These are phyloP conservation scores for Drosera capensis DNA, from an alignment of 148 eudicot genomes.

Conservation along the genomic window DNA sequence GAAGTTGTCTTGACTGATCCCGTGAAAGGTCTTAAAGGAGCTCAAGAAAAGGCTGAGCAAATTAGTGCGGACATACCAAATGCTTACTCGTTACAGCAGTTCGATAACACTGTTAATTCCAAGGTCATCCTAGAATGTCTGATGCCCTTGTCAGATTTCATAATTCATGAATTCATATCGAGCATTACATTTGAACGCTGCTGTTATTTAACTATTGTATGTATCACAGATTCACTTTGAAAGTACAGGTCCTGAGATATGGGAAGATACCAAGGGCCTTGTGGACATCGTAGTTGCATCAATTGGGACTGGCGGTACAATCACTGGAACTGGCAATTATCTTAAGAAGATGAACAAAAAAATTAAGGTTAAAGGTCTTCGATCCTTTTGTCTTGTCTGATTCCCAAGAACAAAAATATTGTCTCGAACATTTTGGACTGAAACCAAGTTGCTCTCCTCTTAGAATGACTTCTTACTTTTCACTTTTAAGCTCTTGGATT, in stretches of 20 bases:
- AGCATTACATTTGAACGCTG: background rate
- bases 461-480: too few species aligned
- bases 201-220: constrained; percentile 4
- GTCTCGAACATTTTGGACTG: too few species aligned
- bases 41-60: constrained; percentile 68
- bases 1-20: constrained; percentile 59
- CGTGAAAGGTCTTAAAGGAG: constrained; percentile 45
- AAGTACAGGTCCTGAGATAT: constrained; percentile 79
- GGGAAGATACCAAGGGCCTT: constrained; percentile 62
- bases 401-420: too few species aligned
- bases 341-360: constrained; percentile 53
- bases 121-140: constrained; percentile 25
- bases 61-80: constrained; percentile 40
- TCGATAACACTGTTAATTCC: constrained; percentile 54
- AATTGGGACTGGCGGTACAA: constrained; percentile 72
- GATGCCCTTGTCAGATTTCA: background rate
- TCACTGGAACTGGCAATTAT: constrained; percentile 54
- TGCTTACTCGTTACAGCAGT: constrained; percentile 58
- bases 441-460: too few species aligned
- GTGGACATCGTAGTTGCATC: constrained; percentile 52
- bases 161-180: background rate
- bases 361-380: constrained; percentile 30
- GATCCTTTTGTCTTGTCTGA: too few species aligned
- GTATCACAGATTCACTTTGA: constrained; percentile 53
- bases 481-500: too few species aligned